A percentile compares a stretch with the other conserved stretches of the same genome.
phyloP scores from a whole-genome alignment of 805 yeast species.

The Torulaspora gathmanii region DNA sequence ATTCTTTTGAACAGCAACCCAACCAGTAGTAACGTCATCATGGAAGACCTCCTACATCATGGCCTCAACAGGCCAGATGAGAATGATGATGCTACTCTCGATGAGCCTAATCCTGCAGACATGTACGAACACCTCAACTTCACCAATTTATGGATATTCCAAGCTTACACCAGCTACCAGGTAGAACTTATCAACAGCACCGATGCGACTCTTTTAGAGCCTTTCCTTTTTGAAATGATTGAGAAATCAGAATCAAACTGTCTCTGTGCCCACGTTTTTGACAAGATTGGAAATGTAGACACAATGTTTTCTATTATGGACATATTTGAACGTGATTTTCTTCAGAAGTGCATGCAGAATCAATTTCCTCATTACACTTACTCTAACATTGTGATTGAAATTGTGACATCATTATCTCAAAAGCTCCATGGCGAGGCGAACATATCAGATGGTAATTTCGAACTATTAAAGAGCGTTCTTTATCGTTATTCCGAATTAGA shows the following conservation, averaged over 20 bases:
- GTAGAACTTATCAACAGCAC: slow-evolving; percentile 8
- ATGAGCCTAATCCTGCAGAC: slow-evolving; percentile 10
- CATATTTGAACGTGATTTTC: slow-evolving; percentile 27
- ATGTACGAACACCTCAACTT: slow-evolving; percentile 26
- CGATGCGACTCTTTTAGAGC: slow-evolving; percentile 6
- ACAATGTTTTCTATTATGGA: slow-evolving; percentile 16
- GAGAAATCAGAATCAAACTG: slow-evolving; percentile 22
- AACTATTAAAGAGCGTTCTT: slow-evolving; percentile 15
- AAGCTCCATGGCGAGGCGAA: slow-evolving; percentile 14
- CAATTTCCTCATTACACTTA: slow-evolving; percentile 10
- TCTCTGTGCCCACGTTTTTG: slow-evolving; percentile 29
- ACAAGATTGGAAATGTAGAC: slow-evolving; percentile 16
- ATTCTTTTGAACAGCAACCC: slow-evolving; percentile 14
- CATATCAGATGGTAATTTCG: slow-evolving; percentile 16
- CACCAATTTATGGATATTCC: slow-evolving; percentile 33
- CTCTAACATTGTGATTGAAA: slow-evolving; percentile 23
- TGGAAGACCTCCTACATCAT: slow-evolving; percentile 19
- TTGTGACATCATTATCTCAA: slow-evolving; percentile 23
- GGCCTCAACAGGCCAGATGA: slow-evolving; percentile 12
- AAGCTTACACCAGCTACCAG: slow-evolving; percentile 24
- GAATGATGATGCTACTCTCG: slow-evolving; percentile 11
- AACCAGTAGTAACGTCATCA: slow-evolving; percentile 6
- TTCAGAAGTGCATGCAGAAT: slow-evolving; percentile 16
- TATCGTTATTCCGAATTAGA: slow-evolving; percentile 13
- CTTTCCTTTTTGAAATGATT: slow-evolving; percentile 23